phyloP scores from a whole-genome alignment of 2,329 filamentous ascomycete genomes.

The Cladosporium halotolerans region DNA sequence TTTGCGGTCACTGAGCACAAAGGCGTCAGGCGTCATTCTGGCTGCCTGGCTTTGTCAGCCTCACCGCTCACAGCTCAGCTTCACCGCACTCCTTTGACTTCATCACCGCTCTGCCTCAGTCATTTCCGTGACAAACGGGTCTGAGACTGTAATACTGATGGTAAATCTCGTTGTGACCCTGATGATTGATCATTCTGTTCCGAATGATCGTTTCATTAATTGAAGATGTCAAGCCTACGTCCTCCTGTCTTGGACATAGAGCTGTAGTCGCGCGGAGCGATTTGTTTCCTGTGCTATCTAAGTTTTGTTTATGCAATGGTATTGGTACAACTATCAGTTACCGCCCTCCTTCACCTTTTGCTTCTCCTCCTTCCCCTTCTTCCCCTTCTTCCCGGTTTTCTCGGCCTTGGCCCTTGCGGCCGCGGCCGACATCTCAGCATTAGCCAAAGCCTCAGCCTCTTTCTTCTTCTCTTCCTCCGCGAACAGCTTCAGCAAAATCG shows the following conservation, averaged over 20 bases:
- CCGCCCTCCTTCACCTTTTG: not conserved
- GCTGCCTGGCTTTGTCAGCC: not conserved
- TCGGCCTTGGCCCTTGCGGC: not conserved
- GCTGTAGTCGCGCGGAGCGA: too few species aligned
- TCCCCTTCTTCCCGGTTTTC: not conserved
- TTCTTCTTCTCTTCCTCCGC: conserved; percentile 35
- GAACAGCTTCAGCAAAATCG: conserved; percentile 54
- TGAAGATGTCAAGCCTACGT: too few species aligned
- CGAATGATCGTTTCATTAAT: too few species aligned
- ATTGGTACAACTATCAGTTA: not conserved
- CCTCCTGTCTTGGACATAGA: too few species aligned
- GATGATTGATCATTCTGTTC: too few species aligned
- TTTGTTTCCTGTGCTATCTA: too few species aligned
- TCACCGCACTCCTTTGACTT: not conserved
- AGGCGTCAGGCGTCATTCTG: not conserved
- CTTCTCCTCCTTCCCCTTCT: not conserved
- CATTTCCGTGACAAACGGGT: too few species aligned
- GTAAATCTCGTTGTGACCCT: too few species aligned
- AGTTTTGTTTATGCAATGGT: too few species aligned
- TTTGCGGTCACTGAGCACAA: not conserved
- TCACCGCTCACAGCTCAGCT: not conserved
- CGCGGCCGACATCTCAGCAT: not conserved
- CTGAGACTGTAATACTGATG: too few species aligned
- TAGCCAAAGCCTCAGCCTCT: not conserved
- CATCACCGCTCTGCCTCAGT: too few species aligned